Evolutionary conservation across 108 stramenopile genomes (phyloP).

Genomic region (Bacterosira constricta): DNA sequence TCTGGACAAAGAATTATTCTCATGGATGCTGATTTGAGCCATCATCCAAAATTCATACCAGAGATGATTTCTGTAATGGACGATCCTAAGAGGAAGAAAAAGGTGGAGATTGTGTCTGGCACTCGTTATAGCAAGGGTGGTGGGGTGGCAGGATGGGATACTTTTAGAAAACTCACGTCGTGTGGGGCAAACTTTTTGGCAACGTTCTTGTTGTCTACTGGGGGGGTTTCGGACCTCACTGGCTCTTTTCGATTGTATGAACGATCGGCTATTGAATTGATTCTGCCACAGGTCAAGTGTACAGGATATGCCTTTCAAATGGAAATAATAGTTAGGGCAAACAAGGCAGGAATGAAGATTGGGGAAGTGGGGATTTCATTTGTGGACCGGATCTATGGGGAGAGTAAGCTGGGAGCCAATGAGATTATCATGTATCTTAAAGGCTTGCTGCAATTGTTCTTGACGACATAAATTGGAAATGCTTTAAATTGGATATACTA

Average conservation of each 20-base stretch:
- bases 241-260: constrained; percentile 96
- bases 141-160: constrained; percentile 96
- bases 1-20: constrained; percentile 91
- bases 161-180: constrained; percentile 89
- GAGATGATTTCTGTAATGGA: constrained; percentile 85
- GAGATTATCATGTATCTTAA: constrained; percentile 96
- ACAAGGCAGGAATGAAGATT: constrained; percentile 78
- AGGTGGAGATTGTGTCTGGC: constrained; percentile 93
- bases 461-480: constrained; percentile 93
- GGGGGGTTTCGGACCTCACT: constrained; percentile 91
- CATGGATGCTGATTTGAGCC: constrained; percentile 98
- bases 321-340: constrained; percentile 95
- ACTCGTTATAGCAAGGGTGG: constrained; percentile 91
- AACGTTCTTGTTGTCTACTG: constrained; percentile 89
- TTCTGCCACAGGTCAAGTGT: constrained; percentile 84
- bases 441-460: constrained; percentile 88
- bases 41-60: constrained; percentile 97
- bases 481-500: too few species aligned
- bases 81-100: constrained; percentile 29
- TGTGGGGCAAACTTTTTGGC: constrained; percentile 97
- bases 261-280: constrained; percentile 79
- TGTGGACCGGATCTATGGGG: constrained; percentile 98
- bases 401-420: constrained; percentile 95
- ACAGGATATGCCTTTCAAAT: constrained; percentile 99
- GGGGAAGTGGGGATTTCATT: constrained; percentile 96